These are phyloP conservation scores for Tubosaeta brunneosetosa DNA, from an alignment of 768 basidiomycete species.

Conservation along the genomic window DNA sequence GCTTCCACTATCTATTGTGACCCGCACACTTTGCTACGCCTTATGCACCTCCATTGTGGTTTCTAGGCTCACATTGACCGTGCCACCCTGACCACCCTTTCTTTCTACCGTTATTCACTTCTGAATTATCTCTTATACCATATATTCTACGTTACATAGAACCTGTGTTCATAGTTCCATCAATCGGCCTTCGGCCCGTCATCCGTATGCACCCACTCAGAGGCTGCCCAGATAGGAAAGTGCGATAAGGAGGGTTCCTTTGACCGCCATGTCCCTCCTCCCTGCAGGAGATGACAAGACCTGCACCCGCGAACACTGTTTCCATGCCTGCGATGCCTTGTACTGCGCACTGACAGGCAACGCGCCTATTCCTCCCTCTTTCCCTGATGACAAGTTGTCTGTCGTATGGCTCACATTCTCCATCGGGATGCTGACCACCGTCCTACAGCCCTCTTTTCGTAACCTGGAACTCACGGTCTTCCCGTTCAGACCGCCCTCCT, in stretches of 20 bases:
- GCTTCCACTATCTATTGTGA: conserved; percentile 17
- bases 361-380: conserved; percentile 54
- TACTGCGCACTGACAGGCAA: conserved; percentile 65
- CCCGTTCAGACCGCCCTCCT: conserved; percentile 53
- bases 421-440: conserved; percentile 4
- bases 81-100: conserved; percentile 12
- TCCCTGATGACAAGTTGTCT: conserved; percentile 76
- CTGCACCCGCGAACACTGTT: conserved; percentile 74
- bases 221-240: conserved; percentile 28
- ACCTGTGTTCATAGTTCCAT: conserved; percentile 33
- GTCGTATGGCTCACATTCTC: conserved; percentile 31
- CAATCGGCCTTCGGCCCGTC: conserved; percentile 7
- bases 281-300: conserved; percentile 40
- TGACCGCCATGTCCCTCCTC: conserved; percentile 49
- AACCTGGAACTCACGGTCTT: conserved; percentile 83
- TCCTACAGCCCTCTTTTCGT: conserved; percentile 73
- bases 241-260: conserved; percentile 9
- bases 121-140: conserved; percentile 39
- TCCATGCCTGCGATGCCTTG: conserved; percentile 75
- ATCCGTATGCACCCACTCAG: neutral
- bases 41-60: conserved; percentile 24
- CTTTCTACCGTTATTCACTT: conserved; percentile 29
- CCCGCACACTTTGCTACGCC: conserved; percentile 24
- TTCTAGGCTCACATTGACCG: conserved; percentile 19
- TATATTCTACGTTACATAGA: conserved; percentile 36